Percentiles rank a stretch among this genome's conserved stretches.
Conservation (phyloP, 371 early-diverging fungal genomes). For the Mortierella sp. region DNA sequence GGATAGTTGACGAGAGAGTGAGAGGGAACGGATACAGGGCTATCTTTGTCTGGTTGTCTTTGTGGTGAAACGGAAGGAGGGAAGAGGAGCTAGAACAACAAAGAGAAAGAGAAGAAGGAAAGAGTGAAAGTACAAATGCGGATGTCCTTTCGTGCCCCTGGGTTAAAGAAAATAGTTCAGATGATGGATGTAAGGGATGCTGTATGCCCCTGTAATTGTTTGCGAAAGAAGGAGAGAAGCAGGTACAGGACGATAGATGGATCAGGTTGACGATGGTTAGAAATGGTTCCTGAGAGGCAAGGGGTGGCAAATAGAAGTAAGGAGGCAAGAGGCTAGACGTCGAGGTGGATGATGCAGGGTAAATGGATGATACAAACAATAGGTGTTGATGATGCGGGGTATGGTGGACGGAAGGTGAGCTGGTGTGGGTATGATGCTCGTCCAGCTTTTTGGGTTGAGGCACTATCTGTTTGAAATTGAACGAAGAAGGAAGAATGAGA, state of each 20-base stretch:
- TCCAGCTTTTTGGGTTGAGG: background rate
- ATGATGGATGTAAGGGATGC: background rate
- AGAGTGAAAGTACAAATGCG: background rate
- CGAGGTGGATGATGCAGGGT: background rate
- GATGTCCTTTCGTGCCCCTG: background rate
- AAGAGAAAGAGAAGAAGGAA: background rate
- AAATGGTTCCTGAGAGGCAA: background rate
- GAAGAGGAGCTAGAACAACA: background rate
- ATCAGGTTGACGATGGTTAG: background rate
- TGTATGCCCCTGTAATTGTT: background rate
- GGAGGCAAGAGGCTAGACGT: background rate
- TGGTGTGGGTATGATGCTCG: background rate
- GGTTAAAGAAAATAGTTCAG: background rate
- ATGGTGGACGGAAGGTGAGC: background rate
- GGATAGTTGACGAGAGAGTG: background rate
- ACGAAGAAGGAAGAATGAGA: background rate
- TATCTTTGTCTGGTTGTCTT: background rate
- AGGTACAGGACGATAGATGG: background rate
- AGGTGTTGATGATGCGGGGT: background rate
- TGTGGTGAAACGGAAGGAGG: background rate
- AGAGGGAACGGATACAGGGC: background rate
- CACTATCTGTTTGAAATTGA: too few species aligned
- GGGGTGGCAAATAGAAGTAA: background rate
- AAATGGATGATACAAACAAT: background rate
- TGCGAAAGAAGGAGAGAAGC: background rate